phyloP scores from a whole-genome alignment of 169 alveolate species.

The Ichthyophthirius multifiliis region DNA sequence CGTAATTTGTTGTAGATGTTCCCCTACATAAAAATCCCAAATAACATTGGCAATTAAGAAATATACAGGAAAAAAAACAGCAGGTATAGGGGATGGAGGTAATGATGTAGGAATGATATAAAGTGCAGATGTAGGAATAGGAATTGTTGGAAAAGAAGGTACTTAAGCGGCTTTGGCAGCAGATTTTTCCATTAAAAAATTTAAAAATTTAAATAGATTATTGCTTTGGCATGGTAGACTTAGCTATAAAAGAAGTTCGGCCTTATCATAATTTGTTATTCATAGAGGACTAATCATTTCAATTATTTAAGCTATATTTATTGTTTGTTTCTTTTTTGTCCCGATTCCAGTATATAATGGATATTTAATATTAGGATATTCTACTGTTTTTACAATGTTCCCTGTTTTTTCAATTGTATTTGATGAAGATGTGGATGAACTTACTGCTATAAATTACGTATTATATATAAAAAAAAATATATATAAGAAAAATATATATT shows the following conservation, averaged over 20 bases:
- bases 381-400: conserved; percentile 95
- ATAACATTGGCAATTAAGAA: conserved; percentile 83
- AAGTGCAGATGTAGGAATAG: conserved; percentile 88
- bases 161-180: conserved; percentile 95
- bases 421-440: conserved; percentile 91
- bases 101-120: conserved; percentile 99
- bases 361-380: conserved; percentile 96
- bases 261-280: conserved; percentile 93
- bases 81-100: conserved; percentile 99
- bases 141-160: conserved; percentile 81
- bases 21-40: conserved; percentile 97
- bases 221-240: conserved; percentile 98
- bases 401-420: conserved; percentile 95
- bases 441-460: conserved; percentile 28
- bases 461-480: too few species aligned
- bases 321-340: conserved; percentile 89
- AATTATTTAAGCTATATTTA: conserved; percentile 90
- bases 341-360: conserved; percentile 97
- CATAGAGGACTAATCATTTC: conserved; percentile 95
- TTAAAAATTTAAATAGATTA: conserved; percentile 88
- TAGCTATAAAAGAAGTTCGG: conserved; percentile 92
- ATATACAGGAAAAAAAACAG: conserved; percentile 82
- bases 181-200: conserved; percentile 94
- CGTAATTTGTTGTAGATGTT: conserved; percentile 96
- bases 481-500: background rate